These are phyloP conservation scores for Spinellus fusiger DNA, from an alignment of 192 early-diverging fungal species.

Conservation along the genomic window DNA sequence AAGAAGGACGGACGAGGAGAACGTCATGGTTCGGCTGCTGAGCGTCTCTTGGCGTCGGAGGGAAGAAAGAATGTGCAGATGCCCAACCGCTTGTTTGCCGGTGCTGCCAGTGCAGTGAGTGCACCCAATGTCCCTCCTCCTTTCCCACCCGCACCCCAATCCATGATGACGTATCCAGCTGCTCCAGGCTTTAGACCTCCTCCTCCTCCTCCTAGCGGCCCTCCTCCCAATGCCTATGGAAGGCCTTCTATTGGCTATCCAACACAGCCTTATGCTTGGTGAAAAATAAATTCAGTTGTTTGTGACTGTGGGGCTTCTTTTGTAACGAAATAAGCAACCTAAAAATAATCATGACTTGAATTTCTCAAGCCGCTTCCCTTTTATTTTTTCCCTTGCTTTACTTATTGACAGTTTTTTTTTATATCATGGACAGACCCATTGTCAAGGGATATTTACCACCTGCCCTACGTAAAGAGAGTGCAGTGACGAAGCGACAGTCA, in stretches of 20 bases:
- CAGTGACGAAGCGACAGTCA: no score
- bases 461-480: no score
- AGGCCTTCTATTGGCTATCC: slow-evolving; percentile 3
- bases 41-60: slow-evolving; percentile 87
- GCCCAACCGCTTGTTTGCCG: slow-evolving; percentile 70
- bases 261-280: not conserved
- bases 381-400: not conserved
- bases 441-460: not conserved
- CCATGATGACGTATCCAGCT: slow-evolving; percentile 2
- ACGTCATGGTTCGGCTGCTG: slow-evolving; percentile 91
- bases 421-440: not conserved
- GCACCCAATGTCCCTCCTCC: no score
- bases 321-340: not conserved
- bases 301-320: not conserved
- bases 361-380: not conserved
- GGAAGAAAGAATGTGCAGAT: slow-evolving; percentile 73
- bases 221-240: slow-evolving; percentile 6
- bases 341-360: not conserved
- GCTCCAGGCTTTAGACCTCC: slow-evolving; percentile 1
- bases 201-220: slow-evolving; percentile 26
- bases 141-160: no score
- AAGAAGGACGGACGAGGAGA: slow-evolving; percentile 99
- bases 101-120: not conserved
- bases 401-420: not conserved
- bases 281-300: slow-evolving; percentile 1